phyloP scores from a whole-genome alignment of 371 early-diverging fungal species.

The Furculomyces boomerangus region DNA sequence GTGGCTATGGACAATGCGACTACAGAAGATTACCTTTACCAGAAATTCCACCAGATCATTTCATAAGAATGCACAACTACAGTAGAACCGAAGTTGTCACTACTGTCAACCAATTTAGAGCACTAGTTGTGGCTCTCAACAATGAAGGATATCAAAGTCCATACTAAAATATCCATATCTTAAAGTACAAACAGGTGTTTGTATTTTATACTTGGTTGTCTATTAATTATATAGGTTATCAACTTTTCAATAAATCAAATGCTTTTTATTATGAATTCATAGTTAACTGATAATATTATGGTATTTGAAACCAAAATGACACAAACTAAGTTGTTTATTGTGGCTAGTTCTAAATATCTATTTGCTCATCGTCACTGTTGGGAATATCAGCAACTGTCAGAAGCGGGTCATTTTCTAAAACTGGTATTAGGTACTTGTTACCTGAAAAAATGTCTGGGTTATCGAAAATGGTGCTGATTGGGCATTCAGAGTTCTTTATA shows the following conservation, averaged over 20 bases:
- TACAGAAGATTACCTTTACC: constrained; percentile 9
- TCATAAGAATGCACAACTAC: constrained; percentile 20
- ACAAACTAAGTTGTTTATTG: too few relatives aligned
- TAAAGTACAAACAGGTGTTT: too few relatives aligned
- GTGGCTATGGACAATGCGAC: background rate
- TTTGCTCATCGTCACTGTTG: background rate
- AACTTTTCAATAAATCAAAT: too few relatives aligned
- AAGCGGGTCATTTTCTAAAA: constrained; percentile 72
- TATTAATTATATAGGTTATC: too few relatives aligned
- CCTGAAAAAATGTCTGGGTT: constrained; percentile 52
- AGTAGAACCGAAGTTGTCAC: constrained; percentile 9
- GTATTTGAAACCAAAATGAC: too few relatives aligned
- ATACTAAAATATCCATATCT: too few relatives aligned
- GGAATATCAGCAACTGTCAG: constrained; percentile 12
- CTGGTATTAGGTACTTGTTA: constrained; percentile 58
- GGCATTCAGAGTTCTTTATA: constrained; percentile 29
- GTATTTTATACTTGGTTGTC: too few relatives aligned
- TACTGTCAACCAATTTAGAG: constrained; percentile 9
- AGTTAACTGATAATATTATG: too few relatives aligned
- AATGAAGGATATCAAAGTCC: constrained; percentile 21
- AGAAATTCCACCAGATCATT: constrained; percentile 9
- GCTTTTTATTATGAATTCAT: too few relatives aligned
- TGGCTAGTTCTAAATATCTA: too few relatives aligned
- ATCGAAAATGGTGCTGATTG: constrained; percentile 23
- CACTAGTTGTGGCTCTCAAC: constrained; percentile 16